These are phyloP conservation scores for Crithidia bombi DNA, from an alignment of 208 protist genomes.

Conservation along the genomic window DNA sequence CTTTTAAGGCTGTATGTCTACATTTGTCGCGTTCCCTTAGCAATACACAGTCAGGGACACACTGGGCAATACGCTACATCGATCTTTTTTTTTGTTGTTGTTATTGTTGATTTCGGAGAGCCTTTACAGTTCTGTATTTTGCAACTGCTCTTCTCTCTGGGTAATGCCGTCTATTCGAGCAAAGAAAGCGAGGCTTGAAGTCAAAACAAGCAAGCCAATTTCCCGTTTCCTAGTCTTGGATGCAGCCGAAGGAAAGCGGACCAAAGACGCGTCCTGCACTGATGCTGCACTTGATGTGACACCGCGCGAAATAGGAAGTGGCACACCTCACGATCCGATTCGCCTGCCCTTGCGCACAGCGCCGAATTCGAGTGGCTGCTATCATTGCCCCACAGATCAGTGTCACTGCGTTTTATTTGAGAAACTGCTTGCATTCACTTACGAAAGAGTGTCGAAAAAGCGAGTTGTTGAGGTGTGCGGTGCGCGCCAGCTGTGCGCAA, in stretches of 20 bases:
- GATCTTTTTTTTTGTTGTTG: neutral
- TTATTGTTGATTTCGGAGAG: conserved; percentile 8
- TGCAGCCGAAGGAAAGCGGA: conserved; percentile 33
- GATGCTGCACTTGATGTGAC: conserved; percentile 20
- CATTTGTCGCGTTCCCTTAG: no score
- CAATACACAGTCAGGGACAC: no score
- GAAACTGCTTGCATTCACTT: conserved; percentile 49
- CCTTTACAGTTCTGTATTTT: neutral
- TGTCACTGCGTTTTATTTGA: conserved; percentile 67
- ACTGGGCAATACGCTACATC: no score
- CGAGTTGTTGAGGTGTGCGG: conserved; percentile 76
- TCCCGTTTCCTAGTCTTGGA: conserved; percentile 45
- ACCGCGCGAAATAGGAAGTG: conserved; percentile 45
- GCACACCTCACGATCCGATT: conserved; percentile 58
- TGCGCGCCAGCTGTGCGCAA: conserved; percentile 73
- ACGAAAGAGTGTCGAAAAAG: conserved; percentile 53
- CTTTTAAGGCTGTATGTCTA: conserved; percentile 4
- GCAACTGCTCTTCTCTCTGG: neutral
- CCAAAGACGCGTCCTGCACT: conserved; percentile 12
- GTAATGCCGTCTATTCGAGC: conserved; percentile 23
- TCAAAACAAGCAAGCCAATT: conserved; percentile 26
- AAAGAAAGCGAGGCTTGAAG: conserved; percentile 21
- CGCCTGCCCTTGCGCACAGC: conserved; percentile 47
- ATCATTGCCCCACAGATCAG: conserved; percentile 49
- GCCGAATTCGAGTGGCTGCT: conserved; percentile 68